Evolutionary conservation across 2,329 filamentous ascomycete genomes (phyloP), one percentile per base, ranked within the genome.

Genomic region (Nigrograna mackinnonii): DNA sequence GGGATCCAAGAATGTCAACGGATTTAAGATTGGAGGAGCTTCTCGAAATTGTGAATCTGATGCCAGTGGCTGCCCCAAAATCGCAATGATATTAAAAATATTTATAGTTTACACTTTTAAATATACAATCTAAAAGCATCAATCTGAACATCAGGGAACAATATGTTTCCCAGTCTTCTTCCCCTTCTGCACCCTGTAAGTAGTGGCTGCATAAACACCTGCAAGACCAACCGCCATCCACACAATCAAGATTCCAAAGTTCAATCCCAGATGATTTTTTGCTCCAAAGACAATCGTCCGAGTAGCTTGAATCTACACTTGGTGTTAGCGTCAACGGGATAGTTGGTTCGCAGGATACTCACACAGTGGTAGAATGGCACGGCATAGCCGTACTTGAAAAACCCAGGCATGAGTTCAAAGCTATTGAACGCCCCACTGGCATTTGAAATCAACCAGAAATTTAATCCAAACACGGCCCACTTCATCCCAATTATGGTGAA

Each of bases 281-380:
- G 44, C 43, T 4, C 44, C 40, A 31, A 46, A 46, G 4, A 37
- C 35, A 22, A 46, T 37, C 35, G 44, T 46, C 22, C 39, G 35
- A 3, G 31, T 39, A 6, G 30, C 44, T 38, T 40, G 39, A 38
- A 38, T 38, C 19, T 28, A 30, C 19, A 13, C 12, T 34, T 28
- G 24, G 14, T 12, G 24, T 28, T 14, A 28, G 14, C 24, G 11
- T 28, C 14, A n/a, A n/a, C n/a, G n/a, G n/a, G n/a, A n/a, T n/a
- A n/a, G n/a, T n/a, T n/a, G n/a, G n/a, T n/a, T n/a, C n/a, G n/a
- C 24, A 28, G n/a, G 9, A 28, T 16, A 36, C 34, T 36, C 31
- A 26, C 35, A 14, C 13, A 12, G 36, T 46, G 39, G 16, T 22
- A 42, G 24, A 46, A 46, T 21, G 43, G 43, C 43, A 42, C 32